Percentiles rank a stretch among this genome's conserved stretches.
Evolutionary conservation across 1,139 yeast genomes (phyloP).

Genomic region (Taphrina betulina): DNA sequence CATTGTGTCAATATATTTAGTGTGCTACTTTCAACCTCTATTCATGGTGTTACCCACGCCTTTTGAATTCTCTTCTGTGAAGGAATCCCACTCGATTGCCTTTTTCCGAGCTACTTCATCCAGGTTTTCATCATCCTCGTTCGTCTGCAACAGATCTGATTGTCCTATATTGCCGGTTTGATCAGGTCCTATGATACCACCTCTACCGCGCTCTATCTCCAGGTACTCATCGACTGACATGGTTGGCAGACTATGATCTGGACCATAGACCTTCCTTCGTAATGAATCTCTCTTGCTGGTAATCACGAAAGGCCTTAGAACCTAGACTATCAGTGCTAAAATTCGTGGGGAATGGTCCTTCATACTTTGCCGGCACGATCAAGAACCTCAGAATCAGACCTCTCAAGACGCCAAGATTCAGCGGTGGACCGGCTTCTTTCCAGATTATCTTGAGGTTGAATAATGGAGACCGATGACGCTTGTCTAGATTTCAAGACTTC

Average conservation of each 20-base stretch:
- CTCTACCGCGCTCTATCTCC: slow-evolving; percentile 79
- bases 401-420: slow-evolving; percentile 3
- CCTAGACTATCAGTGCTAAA: slow-evolving; percentile 45
- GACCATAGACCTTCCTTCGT: slow-evolving; percentile 70
- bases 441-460: too few species aligned
- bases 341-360: slow-evolving; percentile 43
- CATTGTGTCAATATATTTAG: too few species aligned
- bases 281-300: slow-evolving; percentile 57
- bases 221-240: slow-evolving; percentile 92
- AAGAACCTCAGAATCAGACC: neutral
- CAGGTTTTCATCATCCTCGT: slow-evolving; percentile 51
- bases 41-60: slow-evolving; percentile 35
- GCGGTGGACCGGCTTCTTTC: too few species aligned
- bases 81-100: slow-evolving; percentile 87
- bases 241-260: slow-evolving; percentile 90
- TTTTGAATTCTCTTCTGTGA: slow-evolving; percentile 78
- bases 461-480: too few species aligned
- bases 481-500: neutral
- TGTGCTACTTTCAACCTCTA: slow-evolving; percentile 27
- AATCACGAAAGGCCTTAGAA: slow-evolving; percentile 76
- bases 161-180: slow-evolving; percentile 6
- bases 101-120: slow-evolving; percentile 55
- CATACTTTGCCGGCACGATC: slow-evolving; percentile 27
- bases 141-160: slow-evolving; percentile 20
- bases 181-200: slow-evolving; percentile 59